Evolutionary conservation across 345 rosid species (phyloP), one percentile per base, ranked within the genome.

Genomic region (Brassica carinata): DNA sequence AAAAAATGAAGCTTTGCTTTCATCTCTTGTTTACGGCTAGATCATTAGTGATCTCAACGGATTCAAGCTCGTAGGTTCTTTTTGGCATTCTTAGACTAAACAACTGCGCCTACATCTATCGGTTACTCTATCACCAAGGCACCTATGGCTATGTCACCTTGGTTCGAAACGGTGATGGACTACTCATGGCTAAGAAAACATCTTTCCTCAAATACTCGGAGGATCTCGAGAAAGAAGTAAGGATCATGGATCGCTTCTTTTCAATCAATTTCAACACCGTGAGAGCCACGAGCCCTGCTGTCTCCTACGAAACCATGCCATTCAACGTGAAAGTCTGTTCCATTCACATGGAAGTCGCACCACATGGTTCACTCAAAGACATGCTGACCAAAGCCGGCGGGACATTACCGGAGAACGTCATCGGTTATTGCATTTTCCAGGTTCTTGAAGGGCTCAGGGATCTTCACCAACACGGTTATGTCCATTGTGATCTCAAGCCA

Each of bases 181-280:
- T 77, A 69, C 69, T 77, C 31, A 77, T 77, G 80, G 80, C 80
- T 58, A 77, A 69, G 62, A 68, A 68, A 57, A 77, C 80, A 59
- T 59, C 69, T 40, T 1, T 27, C 9, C 10, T 8, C 43, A 77
- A 69, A 77, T 77, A 59, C 74, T 69, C 73, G 15, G 68, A 59
- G 26, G 0, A 15, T 11, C 69, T 77, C 18, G 80, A 69, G 62
- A 77, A 77, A 69, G 68, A 68, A 40, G 7, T 30, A 13, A 62
- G 74, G 23, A 69, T 77, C 75, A 11, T 77, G 61, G 10, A 43
- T 5, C 75, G 31, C 34, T 77, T 77, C 36, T 0, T 29, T 2
- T 45, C 69, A 18, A 30, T 61, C 64, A 0, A 31, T 3, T 45
- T 8, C 69, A 77, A 77, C 27, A 45, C 30, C 30, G 6, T 19